Percentiles rank a stretch among this genome's conserved stretches.
phyloP scores from a whole-genome alignment of 495 filamentous ascomycete species.

The Xylaria acuta region DNA sequence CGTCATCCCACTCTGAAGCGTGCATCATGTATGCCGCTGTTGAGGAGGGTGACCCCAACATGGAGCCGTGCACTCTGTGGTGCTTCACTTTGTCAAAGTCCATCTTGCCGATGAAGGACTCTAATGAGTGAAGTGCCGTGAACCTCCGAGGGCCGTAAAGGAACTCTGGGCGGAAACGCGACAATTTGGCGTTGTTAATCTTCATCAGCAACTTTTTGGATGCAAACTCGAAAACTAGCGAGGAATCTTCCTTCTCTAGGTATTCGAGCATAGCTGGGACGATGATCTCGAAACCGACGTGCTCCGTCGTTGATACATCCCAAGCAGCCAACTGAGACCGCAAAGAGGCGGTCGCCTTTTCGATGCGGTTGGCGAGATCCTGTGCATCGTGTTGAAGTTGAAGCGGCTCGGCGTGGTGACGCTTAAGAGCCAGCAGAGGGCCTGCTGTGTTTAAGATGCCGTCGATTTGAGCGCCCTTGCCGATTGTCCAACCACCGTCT shows the following conservation, averaged over 20 bases:
- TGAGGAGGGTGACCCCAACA: constrained; percentile 56
- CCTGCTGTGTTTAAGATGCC: constrained; percentile 48
- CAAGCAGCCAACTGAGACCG: constrained; percentile 36
- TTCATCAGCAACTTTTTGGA: constrained; percentile 22
- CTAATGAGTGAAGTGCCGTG: constrained; percentile 53
- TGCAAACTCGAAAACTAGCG: constrained; percentile 26
- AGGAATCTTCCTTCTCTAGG: constrained; percentile 20
- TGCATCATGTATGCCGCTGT: constrained; percentile 54
- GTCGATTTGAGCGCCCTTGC: constrained; percentile 34
- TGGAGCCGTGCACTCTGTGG: constrained; percentile 51
- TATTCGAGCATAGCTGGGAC: constrained; percentile 39
- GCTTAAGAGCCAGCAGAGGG: constrained; percentile 41
- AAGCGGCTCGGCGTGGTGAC: constrained; percentile 28
- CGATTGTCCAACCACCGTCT: constrained; percentile 40
- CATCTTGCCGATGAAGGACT: constrained; percentile 53
- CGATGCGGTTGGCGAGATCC: constrained; percentile 23
- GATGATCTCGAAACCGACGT: constrained; percentile 52
- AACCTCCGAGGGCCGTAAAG: constrained; percentile 42
- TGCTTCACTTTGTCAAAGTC: constrained; percentile 50
- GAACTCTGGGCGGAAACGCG: constrained; percentile 27
- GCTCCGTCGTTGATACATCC: constrained; percentile 38
- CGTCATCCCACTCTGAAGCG: constrained; percentile 33
- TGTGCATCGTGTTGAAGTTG: constrained; percentile 24
- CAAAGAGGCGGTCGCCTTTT: constrained; percentile 30
- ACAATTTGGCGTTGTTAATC: constrained; percentile 27